Percentiles rank a stretch among this genome's conserved stretches.
phyloP scores from a whole-genome alignment of 257 asterid genomes.

The Penstemon eatonii region DNA sequence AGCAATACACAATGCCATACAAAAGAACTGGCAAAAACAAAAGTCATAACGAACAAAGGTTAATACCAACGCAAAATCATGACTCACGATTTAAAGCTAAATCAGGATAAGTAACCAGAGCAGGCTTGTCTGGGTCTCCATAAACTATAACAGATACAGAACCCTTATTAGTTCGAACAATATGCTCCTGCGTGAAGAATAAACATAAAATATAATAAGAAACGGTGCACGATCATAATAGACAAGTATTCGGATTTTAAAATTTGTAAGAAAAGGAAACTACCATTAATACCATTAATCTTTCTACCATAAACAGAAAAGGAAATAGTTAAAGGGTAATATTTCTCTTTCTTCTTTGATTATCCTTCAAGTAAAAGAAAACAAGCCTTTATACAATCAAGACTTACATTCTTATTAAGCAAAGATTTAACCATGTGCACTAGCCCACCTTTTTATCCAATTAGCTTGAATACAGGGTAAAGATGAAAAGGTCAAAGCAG shows the following conservation, averaged over 20 bases:
- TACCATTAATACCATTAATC: slow-evolving; percentile 23
- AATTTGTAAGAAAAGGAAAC: slow-evolving; percentile 12
- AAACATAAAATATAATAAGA: slow-evolving; percentile 25
- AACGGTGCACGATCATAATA: slow-evolving; percentile 17
- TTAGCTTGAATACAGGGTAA: slow-evolving; percentile 22
- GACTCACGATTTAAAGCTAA: slow-evolving; percentile 89
- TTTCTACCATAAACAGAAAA: slow-evolving; percentile 23
- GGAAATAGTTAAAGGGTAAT: slow-evolving; percentile 21
- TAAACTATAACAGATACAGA: slow-evolving; percentile 84
- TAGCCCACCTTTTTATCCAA: slow-evolving; percentile 36
- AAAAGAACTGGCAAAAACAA: not conserved
- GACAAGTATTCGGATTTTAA: slow-evolving; percentile 6
- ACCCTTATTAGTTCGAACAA: slow-evolving; percentile 65
- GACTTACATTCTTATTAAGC: not conserved
- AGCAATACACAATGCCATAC: slow-evolving; percentile 2
- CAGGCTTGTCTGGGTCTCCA: slow-evolving; percentile 92
- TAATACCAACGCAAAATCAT: slow-evolving; percentile 18
- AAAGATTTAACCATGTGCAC: slow-evolving; percentile 29
- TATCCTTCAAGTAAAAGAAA: slow-evolving; percentile 41
- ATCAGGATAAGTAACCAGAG: slow-evolving; percentile 93
- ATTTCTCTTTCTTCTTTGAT: slow-evolving; percentile 28
- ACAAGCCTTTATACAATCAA: slow-evolving; percentile 18
- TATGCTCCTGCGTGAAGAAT: slow-evolving; percentile 70
- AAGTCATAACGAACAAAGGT: slow-evolving; percentile 13
- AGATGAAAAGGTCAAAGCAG: slow-evolving; percentile 30